Conservation (phyloP, 345 rosid genomes). For the Syzygium aromaticum region DNA sequence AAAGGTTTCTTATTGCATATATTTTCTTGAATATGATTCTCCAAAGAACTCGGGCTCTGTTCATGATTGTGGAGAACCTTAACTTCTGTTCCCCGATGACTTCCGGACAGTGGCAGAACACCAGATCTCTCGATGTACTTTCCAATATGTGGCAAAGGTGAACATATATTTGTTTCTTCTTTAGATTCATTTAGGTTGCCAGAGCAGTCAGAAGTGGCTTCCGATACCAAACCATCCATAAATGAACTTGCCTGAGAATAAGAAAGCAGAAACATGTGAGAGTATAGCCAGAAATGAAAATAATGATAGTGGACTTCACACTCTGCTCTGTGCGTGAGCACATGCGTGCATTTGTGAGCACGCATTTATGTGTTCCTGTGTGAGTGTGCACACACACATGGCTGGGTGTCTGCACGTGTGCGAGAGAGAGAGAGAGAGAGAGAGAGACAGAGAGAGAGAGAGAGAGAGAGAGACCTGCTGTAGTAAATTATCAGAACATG, state of each 20-base stretch:
- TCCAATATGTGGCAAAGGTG: conserved; percentile 18
- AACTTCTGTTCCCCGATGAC: conserved; percentile 18
- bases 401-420: neutral
- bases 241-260: conserved; percentile 43
- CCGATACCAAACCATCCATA: conserved; percentile 24
- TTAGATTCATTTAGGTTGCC: conserved; percentile 29
- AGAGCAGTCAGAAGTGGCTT: conserved; percentile 24
- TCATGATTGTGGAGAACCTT: conserved; percentile 29
- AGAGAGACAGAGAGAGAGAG: neutral
- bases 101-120: conserved; percentile 19
- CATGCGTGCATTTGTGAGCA: neutral
- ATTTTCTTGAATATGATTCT: conserved; percentile 11
- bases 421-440: neutral
- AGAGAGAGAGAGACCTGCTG: conserved; percentile 35
- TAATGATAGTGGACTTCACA: neutral
- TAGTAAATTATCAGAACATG: conserved; percentile 31
- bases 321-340: neutral
- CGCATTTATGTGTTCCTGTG: neutral
- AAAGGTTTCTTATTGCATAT: conserved; percentile 1
- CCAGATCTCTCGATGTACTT: conserved; percentile 16
- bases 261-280: neutral
- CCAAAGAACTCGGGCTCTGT: conserved; percentile 19
- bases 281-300: neutral
- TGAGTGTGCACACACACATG: neutral
- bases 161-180: conserved; percentile 19